phyloP scores from a whole-genome alignment of 2,329 filamentous ascomycete species.

The Aspergillus clavatus region DNA sequence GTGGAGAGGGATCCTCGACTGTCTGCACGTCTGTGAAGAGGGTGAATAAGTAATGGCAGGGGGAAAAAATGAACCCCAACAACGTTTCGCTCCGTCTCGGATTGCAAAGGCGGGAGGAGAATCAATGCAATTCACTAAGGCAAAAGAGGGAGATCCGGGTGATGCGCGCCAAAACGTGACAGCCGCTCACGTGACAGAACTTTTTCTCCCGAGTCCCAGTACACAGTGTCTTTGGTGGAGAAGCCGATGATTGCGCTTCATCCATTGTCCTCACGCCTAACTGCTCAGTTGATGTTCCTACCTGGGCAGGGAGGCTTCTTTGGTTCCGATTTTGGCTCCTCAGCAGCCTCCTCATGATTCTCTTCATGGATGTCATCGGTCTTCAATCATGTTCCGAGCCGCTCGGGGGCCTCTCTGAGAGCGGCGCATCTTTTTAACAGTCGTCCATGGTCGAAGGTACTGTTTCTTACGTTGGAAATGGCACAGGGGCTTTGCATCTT shows the following conservation, averaged over 20 bases:
- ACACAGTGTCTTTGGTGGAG: constrained; percentile 4
- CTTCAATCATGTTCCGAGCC: constrained; percentile 35
- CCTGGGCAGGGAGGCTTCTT: background rate
- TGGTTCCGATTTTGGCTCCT: constrained; percentile 9
- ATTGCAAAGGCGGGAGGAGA: constrained; percentile 15
- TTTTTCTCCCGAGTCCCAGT: constrained; percentile 19
- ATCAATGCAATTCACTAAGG: constrained; percentile 7
- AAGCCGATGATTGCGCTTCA: too few relatives aligned
- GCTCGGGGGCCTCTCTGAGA: constrained; percentile 35
- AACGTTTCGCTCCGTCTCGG: constrained; percentile 6
- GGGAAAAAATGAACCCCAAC: constrained; percentile 4
- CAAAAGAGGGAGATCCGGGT: constrained; percentile 19
- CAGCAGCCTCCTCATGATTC: constrained; percentile 20
- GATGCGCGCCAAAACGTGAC: constrained; percentile 32
- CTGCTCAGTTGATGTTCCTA: constrained; percentile 1
- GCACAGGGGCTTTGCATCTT: too few relatives aligned
- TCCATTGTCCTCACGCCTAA: constrained; percentile 1
- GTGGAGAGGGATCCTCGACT: background rate
- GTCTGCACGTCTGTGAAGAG: background rate
- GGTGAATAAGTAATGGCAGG: background rate
- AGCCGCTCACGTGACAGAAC: constrained; percentile 28
- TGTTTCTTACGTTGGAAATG: background rate
- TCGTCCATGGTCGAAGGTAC: constrained; percentile 25
- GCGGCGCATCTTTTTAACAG: constrained; percentile 26
- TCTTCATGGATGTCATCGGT: constrained; percentile 43